Percentiles rank a stretch among this genome's conserved stretches.
Evolutionary conservation across 2,329 filamentous ascomycete species (phyloP).

Genomic region (Penicillium sp.): DNA sequence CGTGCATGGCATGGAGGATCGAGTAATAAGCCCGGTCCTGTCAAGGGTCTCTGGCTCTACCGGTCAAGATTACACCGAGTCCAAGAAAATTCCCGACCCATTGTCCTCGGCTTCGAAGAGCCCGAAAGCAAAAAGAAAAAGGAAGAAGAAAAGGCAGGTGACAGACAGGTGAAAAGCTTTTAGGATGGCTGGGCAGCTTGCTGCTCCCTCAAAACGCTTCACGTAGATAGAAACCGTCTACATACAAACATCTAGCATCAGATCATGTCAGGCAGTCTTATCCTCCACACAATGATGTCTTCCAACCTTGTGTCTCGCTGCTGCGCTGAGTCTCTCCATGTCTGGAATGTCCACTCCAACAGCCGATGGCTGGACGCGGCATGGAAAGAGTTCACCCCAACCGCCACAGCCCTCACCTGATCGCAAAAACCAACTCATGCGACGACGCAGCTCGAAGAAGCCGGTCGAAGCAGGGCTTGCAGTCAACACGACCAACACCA

Average conservation of each 20-base stretch:
- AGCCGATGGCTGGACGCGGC: conserved; percentile 15
- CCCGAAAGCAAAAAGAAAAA: no score
- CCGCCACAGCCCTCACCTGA: conserved; percentile 30
- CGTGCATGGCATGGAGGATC: neutral
- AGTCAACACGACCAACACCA: conserved; percentile 33
- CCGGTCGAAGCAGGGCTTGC: conserved; percentile 21
- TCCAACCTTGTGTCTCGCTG: conserved; percentile 29
- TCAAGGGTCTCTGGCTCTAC: neutral
- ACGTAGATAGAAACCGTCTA: conserved; percentile 35
- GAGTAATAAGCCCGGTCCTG: neutral
- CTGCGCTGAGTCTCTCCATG: conserved; percentile 27
- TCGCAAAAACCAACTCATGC: conserved; percentile 28
- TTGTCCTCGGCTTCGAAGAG: neutral
- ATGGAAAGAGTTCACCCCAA: conserved; percentile 25
- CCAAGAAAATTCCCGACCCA: neutral
- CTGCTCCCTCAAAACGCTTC: conserved; percentile 22
- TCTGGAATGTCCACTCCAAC: conserved; percentile 16
- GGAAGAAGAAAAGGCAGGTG: neutral
- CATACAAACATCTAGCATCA: conserved; percentile 37
- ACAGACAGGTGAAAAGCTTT: neutral
- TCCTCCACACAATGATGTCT: conserved; percentile 33
- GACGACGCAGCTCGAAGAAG: conserved; percentile 20
- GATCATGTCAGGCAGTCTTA: conserved; percentile 31
- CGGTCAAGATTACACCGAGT: neutral
- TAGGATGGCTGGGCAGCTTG: neutral